phyloP scores from a whole-genome alignment of 352 stramenopile genomes.

The Globisporangium nunn region DNA sequence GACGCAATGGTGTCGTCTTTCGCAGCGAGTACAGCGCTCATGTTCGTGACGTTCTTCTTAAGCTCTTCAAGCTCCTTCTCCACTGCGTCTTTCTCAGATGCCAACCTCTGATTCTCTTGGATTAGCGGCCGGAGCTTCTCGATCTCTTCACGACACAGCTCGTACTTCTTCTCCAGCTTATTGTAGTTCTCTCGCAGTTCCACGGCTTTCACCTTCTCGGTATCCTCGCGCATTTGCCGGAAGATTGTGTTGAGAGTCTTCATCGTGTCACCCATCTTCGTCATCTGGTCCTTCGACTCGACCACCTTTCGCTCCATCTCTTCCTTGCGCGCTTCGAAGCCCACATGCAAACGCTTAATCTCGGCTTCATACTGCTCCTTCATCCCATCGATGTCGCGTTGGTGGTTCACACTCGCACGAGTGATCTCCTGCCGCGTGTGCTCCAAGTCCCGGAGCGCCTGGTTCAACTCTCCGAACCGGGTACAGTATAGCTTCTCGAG shows the following conservation, averaged over 20 bases:
- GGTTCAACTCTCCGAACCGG: slow-evolving; percentile 25
- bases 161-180: slow-evolving; percentile 69
- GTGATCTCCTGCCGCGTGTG: slow-evolving; percentile 27
- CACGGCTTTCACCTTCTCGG: slow-evolving; percentile 81
- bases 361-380: slow-evolving; percentile 45
- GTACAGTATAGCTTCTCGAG: slow-evolving; percentile 49
- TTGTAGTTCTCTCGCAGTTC: slow-evolving; percentile 79
- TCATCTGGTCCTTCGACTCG: slow-evolving; percentile 75
- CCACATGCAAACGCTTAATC: slow-evolving; percentile 31
- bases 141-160: slow-evolving; percentile 48
- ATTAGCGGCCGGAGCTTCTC: slow-evolving; percentile 51
- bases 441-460: slow-evolving; percentile 30
- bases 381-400: slow-evolving; percentile 29
- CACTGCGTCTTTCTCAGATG: slow-evolving; percentile 26
- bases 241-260: slow-evolving; percentile 92
- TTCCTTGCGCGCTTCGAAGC: slow-evolving; percentile 41
- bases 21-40: slow-evolving; percentile 28
- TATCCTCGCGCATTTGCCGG: slow-evolving; percentile 89
- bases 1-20: slow-evolving; percentile 66
- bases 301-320: slow-evolving; percentile 67
- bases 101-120: slow-evolving; percentile 40
- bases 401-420: slow-evolving; percentile 24
- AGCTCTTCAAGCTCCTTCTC: slow-evolving; percentile 23
- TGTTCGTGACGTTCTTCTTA: slow-evolving; percentile 33
- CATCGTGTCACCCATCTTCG: slow-evolving; percentile 90